Percentiles rank a stretch among this genome's conserved stretches.
Conservation (phyloP, 352 stramenopile genomes). For the Thraustochytrium striatum region DNA sequence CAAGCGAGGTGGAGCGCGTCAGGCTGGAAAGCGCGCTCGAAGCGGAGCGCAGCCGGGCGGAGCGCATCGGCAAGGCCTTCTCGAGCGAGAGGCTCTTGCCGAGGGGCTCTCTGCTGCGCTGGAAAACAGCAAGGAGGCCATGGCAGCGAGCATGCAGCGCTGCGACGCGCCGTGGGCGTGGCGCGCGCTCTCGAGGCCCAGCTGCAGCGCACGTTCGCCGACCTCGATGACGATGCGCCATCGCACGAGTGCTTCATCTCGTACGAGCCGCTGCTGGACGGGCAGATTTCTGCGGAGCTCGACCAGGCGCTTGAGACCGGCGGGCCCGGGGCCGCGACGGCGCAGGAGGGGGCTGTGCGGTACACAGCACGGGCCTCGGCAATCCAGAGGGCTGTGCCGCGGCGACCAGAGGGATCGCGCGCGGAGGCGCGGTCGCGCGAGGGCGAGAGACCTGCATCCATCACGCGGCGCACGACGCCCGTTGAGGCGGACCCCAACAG, state of each 20-base stretch:
- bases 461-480: no score
- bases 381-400: no score
- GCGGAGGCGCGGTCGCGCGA: neutral
- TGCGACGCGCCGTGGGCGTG: neutral
- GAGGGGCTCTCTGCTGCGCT: neutral
- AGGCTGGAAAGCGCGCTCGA: neutral
- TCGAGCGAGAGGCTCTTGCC: slow-evolving; percentile 22
- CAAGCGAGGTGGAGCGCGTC: neutral
- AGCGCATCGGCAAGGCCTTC: slow-evolving; percentile 25
- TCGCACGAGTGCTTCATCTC: neutral
- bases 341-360: no score
- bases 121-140: neutral
- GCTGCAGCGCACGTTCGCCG: no score
- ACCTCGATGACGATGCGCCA: no score
- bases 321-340: no score
- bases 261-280: neutral
- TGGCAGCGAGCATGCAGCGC: neutral
- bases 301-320: neutral
- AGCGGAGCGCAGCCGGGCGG: slow-evolving; percentile 8
- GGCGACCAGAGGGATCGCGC: no score
- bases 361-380: no score
- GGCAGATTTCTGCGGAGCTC: neutral
- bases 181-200: slow-evolving; percentile 14
- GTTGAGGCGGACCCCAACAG: no score
- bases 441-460: no score